phyloP scores from a whole-genome alignment of 345 rosid species.

The Hypericum perforatum region DNA sequence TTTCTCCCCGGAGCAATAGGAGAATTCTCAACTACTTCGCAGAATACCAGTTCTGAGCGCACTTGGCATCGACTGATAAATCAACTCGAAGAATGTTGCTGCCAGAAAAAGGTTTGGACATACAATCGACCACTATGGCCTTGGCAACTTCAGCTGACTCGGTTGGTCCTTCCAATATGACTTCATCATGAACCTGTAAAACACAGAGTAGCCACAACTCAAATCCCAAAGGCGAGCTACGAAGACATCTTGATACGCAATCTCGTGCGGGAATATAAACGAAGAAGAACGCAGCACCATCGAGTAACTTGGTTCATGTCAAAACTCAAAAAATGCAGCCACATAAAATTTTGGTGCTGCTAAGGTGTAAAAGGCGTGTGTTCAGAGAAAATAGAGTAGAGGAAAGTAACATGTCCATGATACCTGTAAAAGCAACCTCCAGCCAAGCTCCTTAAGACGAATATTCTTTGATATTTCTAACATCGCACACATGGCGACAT shows the following conservation, averaged over 20 bases:
- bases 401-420: no score
- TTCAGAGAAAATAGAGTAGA: no score
- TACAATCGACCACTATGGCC: slow-evolving; percentile 76
- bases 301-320: no score
- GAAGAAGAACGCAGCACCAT: no score
- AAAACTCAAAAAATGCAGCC: no score
- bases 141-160: slow-evolving; percentile 80
- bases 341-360: no score
- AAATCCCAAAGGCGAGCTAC: no score
- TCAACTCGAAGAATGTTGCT: slow-evolving; percentile 68
- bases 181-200: slow-evolving; percentile 88
- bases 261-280: no score
- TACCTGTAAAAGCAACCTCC: slow-evolving; percentile 92
- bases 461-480: slow-evolving; percentile 54
- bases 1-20: no score
- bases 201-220: no score
- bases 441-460: slow-evolving; percentile 59
- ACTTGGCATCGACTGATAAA: slow-evolving; percentile 78
- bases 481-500: slow-evolving; percentile 98
- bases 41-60: slow-evolving; percentile 86
- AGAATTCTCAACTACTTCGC: slow-evolving; percentile 41
- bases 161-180: slow-evolving; percentile 89
- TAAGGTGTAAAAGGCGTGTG: no score
- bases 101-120: slow-evolving; percentile 76
- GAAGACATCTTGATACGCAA: no score